phyloP scores from a whole-genome alignment of 1,139 yeast genomes.

The Hyphopichia wangnamkhiaoensis region DNA sequence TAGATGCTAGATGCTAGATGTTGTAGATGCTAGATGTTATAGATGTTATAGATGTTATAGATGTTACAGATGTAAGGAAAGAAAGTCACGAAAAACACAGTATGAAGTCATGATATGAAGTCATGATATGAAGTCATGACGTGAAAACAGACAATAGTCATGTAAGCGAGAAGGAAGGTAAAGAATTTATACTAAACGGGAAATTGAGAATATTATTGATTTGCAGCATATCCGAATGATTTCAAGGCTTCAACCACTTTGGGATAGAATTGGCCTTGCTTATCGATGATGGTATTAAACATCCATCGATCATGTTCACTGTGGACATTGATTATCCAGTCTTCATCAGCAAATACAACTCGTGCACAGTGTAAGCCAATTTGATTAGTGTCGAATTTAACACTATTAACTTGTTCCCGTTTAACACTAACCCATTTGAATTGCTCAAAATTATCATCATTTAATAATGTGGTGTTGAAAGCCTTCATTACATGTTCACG shows the following conservation, averaged over 20 bases:
- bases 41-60: no score
- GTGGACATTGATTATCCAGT: constrained; percentile 14
- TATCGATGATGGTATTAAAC: constrained; percentile 12
- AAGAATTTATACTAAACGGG: no score
- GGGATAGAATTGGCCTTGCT: constrained; percentile 3
- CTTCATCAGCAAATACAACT: constrained; percentile 9
- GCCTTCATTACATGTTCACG: constrained; percentile 24
- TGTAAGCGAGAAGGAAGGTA: no score
- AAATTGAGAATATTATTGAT: no score
- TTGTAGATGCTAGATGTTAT: no score
- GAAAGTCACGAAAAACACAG: no score
- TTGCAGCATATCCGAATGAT: background rate
- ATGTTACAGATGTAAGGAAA: no score
- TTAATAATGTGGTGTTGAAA: constrained; percentile 20
- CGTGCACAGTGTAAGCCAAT: constrained; percentile 25
- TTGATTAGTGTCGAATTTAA: constrained; percentile 19
- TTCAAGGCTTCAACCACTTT: constrained; percentile 1
- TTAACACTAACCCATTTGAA: constrained; percentile 14
- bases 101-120: no score
- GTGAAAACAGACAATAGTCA: no score
- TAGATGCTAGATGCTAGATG: no score
- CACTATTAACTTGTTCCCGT: constrained; percentile 14
- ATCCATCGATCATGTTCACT: constrained; percentile 16
- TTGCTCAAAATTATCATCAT: constrained; percentile 22
- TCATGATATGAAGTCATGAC: no score